Conservation (phyloP, 495 filamentous ascomycete genomes). For the Tuber aestivum region DNA sequence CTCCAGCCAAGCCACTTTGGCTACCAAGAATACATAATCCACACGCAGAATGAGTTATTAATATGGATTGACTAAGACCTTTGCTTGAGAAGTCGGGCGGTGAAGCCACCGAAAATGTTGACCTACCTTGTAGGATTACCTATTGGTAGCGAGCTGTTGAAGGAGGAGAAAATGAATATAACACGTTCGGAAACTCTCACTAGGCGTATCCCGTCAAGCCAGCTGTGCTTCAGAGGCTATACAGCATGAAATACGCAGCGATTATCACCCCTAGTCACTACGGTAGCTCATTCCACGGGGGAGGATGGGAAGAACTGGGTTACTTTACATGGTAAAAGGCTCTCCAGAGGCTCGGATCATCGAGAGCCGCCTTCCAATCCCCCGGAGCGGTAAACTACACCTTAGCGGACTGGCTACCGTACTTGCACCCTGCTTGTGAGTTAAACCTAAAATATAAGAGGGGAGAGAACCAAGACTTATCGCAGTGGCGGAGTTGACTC, state of each 20-base stretch:
- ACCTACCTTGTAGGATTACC: neutral
- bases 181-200: neutral
- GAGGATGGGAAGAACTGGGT: neutral
- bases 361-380: neutral
- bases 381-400: neutral
- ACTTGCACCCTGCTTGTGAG: neutral
- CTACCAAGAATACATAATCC: neutral
- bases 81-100: neutral
- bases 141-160: neutral
- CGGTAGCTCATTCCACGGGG: neutral
- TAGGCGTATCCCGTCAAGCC: neutral
- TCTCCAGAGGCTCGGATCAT: neutral
- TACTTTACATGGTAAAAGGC: neutral
- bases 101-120: neutral
- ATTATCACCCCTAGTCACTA: slow-evolving; percentile 1
- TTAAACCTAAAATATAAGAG: neutral
- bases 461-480: neutral
- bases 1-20: neutral
- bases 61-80: neutral
- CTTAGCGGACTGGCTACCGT: neutral
- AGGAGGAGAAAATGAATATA: neutral
- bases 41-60: neutral
- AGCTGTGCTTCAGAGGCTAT: neutral
- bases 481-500: neutral
- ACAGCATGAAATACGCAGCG: neutral